These are phyloP conservation scores for Aspergillus heteromorphus DNA, from an alignment of 495 filamentous ascomycete genomes.

Conservation along the genomic window DNA sequence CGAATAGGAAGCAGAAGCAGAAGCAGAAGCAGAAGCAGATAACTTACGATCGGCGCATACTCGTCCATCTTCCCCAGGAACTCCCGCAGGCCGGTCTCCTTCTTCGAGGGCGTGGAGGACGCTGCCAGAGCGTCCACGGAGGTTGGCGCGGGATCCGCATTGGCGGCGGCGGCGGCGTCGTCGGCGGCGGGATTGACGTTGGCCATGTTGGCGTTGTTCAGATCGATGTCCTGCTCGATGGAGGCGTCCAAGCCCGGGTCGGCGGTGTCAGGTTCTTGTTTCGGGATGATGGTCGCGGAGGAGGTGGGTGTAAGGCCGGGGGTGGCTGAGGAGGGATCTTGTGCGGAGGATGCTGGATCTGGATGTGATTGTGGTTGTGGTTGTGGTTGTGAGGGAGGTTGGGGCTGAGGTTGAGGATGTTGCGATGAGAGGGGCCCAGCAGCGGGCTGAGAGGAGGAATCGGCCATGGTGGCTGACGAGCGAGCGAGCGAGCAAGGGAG, in stretches of 20 bases:
- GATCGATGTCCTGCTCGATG: conserved; percentile 43
- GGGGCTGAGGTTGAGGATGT: no score
- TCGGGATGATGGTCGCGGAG: conserved; percentile 24
- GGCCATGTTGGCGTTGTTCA: conserved; percentile 25
- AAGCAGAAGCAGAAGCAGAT: no score
- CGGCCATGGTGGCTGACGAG: conserved; percentile 19
- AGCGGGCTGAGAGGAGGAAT: conserved; percentile 20
- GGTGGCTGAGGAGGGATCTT: conserved; percentile 10
- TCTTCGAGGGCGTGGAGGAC: conserved; percentile 61
- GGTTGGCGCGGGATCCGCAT: conserved; percentile 13
- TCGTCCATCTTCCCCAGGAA: conserved; percentile 97
- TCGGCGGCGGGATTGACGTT: conserved; percentile 9
- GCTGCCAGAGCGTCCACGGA: conserved; percentile 28
- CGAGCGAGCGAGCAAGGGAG: background rate
- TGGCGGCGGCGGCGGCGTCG: conserved; percentile 15
- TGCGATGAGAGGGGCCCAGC: conserved; percentile 14
- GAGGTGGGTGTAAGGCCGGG: conserved; percentile 9
- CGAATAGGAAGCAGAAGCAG: no score
- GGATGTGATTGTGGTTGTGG: conserved; percentile 8
- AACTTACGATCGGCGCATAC: conserved; percentile 88
- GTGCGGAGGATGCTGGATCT: conserved; percentile 13
- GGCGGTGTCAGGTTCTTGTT: conserved; percentile 23
- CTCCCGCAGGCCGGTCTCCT: conserved; percentile 85
- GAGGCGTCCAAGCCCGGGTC: conserved; percentile 25
- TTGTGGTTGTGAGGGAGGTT: no score